Percentiles rank a stretch among this genome's conserved stretches.
These are phyloP conservation scores for Xylogone sp. DNA, from an alignment of 2,329 filamentous ascomycete genomes.

Conservation along the genomic window DNA sequence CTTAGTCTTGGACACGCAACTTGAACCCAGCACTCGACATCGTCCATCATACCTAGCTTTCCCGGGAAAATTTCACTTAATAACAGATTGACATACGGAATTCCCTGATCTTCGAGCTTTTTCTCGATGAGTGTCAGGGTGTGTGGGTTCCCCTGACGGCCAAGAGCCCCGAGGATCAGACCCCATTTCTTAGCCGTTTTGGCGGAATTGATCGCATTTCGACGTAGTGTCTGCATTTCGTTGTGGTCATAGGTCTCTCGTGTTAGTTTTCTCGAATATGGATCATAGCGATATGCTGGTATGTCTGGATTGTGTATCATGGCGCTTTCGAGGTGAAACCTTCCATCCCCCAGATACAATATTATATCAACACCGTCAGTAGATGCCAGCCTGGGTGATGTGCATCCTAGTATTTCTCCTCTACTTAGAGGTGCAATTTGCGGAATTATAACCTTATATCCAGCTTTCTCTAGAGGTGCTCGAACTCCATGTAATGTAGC, in stretches of 20 bases:
- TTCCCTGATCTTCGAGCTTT: conserved; percentile 64
- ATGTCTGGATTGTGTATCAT: conserved; percentile 97
- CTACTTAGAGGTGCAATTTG: conserved; percentile 92
- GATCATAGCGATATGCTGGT: conserved; percentile 93
- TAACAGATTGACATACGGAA: conserved; percentile 80
- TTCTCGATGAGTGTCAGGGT: conserved; percentile 85
- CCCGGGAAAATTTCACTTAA: conserved; percentile 95
- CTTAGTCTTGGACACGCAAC: conserved; percentile 94
- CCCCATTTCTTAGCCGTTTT: conserved; percentile 85
- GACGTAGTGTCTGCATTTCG: conserved; percentile 80
- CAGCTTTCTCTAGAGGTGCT: conserved; percentile 72
- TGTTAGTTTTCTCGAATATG: conserved; percentile 88
- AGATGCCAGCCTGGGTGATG: conserved; percentile 67
- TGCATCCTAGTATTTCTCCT: conserved; percentile 96
- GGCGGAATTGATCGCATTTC: conserved; percentile 72
- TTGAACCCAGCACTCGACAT: conserved; percentile 98
- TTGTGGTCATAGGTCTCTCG: conserved; percentile 89
- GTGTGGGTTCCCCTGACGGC: conserved; percentile 91
- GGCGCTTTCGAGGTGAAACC: conserved; percentile 94
- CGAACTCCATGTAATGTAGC: conserved; percentile 87
- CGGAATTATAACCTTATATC: conserved; percentile 81
- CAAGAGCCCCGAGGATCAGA: conserved; percentile 86
- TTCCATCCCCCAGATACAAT: conserved; percentile 85
- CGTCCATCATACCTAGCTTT: conserved; percentile 87
- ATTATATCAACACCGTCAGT: conserved; percentile 68